phyloP scores from a whole-genome alignment of 441 rosid genomes.

The Kokia cookei region DNA sequence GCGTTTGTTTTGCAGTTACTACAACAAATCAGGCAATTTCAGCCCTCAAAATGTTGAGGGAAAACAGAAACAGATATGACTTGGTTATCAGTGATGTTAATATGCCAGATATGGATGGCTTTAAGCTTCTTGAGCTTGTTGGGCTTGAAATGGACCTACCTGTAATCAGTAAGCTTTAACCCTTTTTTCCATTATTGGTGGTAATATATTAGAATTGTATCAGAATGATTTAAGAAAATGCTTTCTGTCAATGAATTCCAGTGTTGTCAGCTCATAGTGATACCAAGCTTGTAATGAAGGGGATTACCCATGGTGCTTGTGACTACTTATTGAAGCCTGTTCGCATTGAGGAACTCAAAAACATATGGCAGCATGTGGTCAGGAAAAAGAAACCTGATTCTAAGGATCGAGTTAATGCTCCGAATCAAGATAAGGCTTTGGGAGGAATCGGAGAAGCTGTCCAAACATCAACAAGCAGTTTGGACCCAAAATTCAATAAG shows the following conservation, averaged over 20 bases:
- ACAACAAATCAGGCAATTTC: conserved; percentile 60
- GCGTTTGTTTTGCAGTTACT: conserved; percentile 47
- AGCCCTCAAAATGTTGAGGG: conserved; percentile 81
- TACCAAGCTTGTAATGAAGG: conserved; percentile 77
- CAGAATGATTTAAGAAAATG: not conserved
- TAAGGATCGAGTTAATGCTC: conserved; percentile 27
- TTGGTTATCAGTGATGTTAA: conserved; percentile 94
- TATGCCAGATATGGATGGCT: conserved; percentile 98
- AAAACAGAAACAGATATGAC: conserved; percentile 66
- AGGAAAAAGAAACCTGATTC: conserved; percentile 52
- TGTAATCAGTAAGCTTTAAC: conserved; percentile 57
- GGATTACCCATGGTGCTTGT: conserved; percentile 82
- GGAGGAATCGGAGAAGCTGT: conserved; percentile 32
- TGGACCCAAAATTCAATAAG: conserved; percentile 35
- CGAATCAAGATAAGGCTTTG: conserved; percentile 29
- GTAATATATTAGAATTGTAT: not conserved
- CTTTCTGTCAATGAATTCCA: conserved; percentile 21
- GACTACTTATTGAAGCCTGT: conserved; percentile 87
- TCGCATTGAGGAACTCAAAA: conserved; percentile 72
- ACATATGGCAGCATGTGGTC: conserved; percentile 95
- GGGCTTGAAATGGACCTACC: conserved; percentile 99
- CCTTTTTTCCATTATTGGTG: not conserved
- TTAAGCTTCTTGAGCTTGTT: conserved; percentile 91
- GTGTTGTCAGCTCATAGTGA: conserved; percentile 91
- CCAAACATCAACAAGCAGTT: conserved; percentile 17